Conservation (phyloP, 225 moss, liverwort and hornwort species). For the Sphagnum tenellum region DNA sequence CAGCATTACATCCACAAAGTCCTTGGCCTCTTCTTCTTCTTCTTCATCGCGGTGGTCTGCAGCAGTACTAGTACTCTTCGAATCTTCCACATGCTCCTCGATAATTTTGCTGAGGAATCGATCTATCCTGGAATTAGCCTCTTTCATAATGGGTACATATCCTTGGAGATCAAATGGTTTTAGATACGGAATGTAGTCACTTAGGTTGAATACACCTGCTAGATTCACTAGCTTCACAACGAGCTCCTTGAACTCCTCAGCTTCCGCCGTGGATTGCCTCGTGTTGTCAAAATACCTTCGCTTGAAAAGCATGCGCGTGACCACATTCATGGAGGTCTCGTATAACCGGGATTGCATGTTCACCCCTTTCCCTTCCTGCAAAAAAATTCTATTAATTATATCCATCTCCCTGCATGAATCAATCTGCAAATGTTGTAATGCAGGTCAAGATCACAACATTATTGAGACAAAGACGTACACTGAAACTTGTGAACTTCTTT, state of each 20-base stretch:
- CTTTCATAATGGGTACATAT: neutral
- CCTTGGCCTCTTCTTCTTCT: neutral
- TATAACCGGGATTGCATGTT: neutral
- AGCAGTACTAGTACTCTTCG: too few relatives aligned
- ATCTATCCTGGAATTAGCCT: neutral
- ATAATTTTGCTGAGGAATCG: neutral
- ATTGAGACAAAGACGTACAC: too few relatives aligned
- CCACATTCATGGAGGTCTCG: neutral
- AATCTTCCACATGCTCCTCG: neutral
- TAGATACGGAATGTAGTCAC: slow-evolving; percentile 1
- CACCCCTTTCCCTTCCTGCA: neutral
- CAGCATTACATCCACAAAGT: slow-evolving; percentile 6
- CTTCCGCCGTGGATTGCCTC: neutral
- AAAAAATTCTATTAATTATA: too few relatives aligned
- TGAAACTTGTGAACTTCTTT: neutral
- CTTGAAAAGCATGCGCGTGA: neutral
- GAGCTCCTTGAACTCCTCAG: neutral
- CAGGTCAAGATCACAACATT: neutral
- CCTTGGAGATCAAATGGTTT: slow-evolving; percentile 1
- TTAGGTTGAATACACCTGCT: neutral
- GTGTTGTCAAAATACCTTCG: neutral
- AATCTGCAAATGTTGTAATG: neutral
- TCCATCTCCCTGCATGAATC: neutral
- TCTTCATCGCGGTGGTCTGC: too few relatives aligned
- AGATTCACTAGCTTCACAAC: neutral